A percentile compares a stretch with the other conserved stretches of the same genome.
phyloP scores from a whole-genome alignment of 1,284 basidiomycete species.

The Naganishia cerealis region DNA sequence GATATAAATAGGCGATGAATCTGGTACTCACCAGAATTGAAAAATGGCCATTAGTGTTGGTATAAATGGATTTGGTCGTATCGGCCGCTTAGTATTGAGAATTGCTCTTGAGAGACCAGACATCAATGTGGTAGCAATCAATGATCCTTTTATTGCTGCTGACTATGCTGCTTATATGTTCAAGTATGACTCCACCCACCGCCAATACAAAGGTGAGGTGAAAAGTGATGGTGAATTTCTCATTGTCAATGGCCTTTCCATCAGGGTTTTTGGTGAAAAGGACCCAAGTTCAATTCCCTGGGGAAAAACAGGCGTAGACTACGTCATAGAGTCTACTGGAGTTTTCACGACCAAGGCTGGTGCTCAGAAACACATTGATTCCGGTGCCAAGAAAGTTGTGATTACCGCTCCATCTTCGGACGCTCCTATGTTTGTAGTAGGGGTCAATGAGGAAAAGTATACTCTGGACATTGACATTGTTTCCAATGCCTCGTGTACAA shows the following conservation, averaged over 20 bases:
- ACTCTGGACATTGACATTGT: conserved; percentile 88
- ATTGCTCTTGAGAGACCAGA: too few species aligned
- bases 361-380: conserved; percentile 93
- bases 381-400: conserved; percentile 99
- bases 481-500: conserved; percentile 99
- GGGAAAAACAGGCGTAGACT: conserved; percentile 77
- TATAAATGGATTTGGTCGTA: too few species aligned
- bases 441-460: conserved; percentile 95
- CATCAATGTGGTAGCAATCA: too few species aligned
- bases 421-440: conserved; percentile 94
- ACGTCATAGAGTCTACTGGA: conserved; percentile 98
- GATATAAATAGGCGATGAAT: too few species aligned
- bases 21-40: too few species aligned
- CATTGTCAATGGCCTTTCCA: conserved; percentile 77
- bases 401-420: conserved; percentile 99
- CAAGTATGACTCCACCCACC: conserved; percentile 98
- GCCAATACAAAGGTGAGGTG: conserved; percentile 83
- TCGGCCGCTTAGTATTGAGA: too few species aligned
- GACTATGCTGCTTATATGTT: too few species aligned
- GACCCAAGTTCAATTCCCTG: conserved; percentile 87
- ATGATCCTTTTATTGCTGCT: too few species aligned
- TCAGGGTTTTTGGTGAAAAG: conserved; percentile 80
- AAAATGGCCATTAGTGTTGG: too few species aligned
- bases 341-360: conserved; percentile 98
- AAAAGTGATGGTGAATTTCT: conserved; percentile 89